These are phyloP conservation scores for Penicillium concentricum DNA, from an alignment of 2,329 filamentous ascomycete species.

Conservation along the genomic window DNA sequence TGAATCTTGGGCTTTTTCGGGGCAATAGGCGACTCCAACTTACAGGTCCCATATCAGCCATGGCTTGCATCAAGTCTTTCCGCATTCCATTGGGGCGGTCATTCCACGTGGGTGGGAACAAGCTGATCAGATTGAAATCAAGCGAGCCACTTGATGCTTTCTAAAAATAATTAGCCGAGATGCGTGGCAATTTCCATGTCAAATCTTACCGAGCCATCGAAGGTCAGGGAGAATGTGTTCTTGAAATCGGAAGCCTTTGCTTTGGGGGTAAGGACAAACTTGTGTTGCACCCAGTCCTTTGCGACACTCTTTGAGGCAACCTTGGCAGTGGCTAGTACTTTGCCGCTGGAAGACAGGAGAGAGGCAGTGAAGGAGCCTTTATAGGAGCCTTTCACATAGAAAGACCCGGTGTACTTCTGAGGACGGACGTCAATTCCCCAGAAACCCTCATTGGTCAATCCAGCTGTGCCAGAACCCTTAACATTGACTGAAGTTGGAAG, in stretches of 20 bases:
- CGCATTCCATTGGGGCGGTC: conserved; percentile 52
- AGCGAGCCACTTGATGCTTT: conserved; percentile 41
- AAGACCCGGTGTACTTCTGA: conserved; percentile 52
- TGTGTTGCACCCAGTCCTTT: conserved; percentile 43
- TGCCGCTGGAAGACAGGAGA: conserved; percentile 42
- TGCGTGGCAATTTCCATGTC: too few species aligned
- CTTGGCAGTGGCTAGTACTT: conserved; percentile 30
- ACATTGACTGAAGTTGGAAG: conserved; percentile 46
- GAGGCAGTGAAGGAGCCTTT: conserved; percentile 37
- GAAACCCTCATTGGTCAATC: conserved; percentile 52
- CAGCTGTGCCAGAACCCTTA: conserved; percentile 43
- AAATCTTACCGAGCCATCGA: conserved; percentile 41
- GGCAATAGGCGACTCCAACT: background rate
- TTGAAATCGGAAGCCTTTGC: conserved; percentile 37
- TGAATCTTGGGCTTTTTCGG: too few species aligned
- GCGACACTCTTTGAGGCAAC: conserved; percentile 38
- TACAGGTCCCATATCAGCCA: conserved; percentile 26
- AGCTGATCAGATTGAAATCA: conserved; percentile 53
- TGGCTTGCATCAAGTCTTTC: conserved; percentile 50
- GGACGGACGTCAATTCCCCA: conserved; percentile 53
- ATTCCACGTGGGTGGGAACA: conserved; percentile 58
- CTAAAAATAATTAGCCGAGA: conserved; percentile 9
- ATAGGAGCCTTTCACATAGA: conserved; percentile 47
- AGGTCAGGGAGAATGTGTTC: conserved; percentile 54
- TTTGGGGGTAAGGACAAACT: conserved; percentile 31